Conservation (phyloP, 441 rosid species). For the Kokia cookei region DNA sequence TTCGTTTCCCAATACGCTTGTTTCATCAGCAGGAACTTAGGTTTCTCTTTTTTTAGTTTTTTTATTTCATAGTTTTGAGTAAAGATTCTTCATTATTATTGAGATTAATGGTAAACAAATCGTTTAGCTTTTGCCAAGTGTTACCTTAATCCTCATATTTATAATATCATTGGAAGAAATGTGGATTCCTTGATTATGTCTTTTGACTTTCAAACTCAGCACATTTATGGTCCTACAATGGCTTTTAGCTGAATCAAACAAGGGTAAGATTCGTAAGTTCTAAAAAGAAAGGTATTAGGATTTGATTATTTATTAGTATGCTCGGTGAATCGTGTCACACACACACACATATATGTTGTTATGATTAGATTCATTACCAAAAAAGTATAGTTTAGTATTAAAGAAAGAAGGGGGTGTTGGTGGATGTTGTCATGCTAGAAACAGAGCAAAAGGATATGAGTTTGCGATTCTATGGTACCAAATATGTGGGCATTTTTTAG, state of each 20-base stretch:
- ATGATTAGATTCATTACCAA: neutral
- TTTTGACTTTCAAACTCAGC: neutral
- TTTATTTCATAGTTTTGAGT: neutral
- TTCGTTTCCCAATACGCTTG: neutral
- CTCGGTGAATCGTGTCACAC: too few species aligned
- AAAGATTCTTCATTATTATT: neutral
- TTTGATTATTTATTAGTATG: too few species aligned
- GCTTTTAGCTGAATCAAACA: neutral
- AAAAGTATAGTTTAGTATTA: neutral
- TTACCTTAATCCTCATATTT: neutral
- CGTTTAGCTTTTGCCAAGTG: constrained; percentile 2
- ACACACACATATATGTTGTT: neutral
- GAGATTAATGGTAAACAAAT: neutral
- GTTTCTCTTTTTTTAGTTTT: neutral
- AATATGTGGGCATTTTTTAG: neutral
- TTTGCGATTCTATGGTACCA: neutral
- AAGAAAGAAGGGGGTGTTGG: neutral
- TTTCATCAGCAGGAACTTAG: neutral
- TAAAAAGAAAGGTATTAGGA: too few species aligned
- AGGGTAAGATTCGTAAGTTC: neutral
- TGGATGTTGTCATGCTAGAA: neutral
- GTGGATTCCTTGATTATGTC: neutral
- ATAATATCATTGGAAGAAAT: neutral
- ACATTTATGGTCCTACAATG: neutral
- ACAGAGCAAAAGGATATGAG: neutral